Percentiles rank a stretch among this genome's conserved stretches.
phyloP scores from a whole-genome alignment of 345 rosid species.

The Lumnitzera littorea region DNA sequence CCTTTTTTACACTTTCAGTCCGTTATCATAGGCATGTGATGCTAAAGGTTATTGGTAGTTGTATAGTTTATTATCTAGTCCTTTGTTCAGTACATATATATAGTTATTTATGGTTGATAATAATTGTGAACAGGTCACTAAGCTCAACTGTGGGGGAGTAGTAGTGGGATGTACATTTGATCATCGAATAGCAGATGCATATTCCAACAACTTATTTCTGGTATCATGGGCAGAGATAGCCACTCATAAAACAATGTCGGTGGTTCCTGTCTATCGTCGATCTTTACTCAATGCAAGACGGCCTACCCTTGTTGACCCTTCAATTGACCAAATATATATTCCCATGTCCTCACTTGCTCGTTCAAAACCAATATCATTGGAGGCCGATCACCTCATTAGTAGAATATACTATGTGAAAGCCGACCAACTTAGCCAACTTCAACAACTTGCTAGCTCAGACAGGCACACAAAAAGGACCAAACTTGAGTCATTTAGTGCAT shows the following conservation, averaged over 20 bases:
- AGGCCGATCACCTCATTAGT: conserved; percentile 27
- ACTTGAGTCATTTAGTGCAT: conserved; percentile 56
- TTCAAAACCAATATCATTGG: conserved; percentile 10
- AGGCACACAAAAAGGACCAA: conserved; percentile 34
- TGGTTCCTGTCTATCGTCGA: conserved; percentile 46
- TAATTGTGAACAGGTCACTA: conserved; percentile 31
- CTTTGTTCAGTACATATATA: no score
- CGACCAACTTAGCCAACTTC: conserved; percentile 24
- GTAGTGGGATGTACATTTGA: conserved; percentile 68
- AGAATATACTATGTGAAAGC: conserved; percentile 45
- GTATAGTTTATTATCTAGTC: no score
- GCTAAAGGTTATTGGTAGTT: no score
- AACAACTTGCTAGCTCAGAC: conserved; percentile 31
- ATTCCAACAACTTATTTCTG: conserved; percentile 65
- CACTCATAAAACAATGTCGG: conserved; percentile 28
- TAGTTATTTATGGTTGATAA: no score
- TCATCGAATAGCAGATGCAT: conserved; percentile 71
- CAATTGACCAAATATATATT: conserved; percentile 39
- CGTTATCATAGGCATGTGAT: no score
- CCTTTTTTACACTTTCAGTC: no score
- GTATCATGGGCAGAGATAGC: conserved; percentile 64
- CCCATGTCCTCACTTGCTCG: conserved; percentile 40
- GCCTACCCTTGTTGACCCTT: conserved; percentile 23
- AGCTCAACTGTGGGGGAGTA: conserved; percentile 57
- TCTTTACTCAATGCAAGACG: conserved; percentile 52